Evolutionary conservation across 495 filamentous ascomycete genomes (phyloP).

Genomic region (Aspergillus incahuasiensis): DNA sequence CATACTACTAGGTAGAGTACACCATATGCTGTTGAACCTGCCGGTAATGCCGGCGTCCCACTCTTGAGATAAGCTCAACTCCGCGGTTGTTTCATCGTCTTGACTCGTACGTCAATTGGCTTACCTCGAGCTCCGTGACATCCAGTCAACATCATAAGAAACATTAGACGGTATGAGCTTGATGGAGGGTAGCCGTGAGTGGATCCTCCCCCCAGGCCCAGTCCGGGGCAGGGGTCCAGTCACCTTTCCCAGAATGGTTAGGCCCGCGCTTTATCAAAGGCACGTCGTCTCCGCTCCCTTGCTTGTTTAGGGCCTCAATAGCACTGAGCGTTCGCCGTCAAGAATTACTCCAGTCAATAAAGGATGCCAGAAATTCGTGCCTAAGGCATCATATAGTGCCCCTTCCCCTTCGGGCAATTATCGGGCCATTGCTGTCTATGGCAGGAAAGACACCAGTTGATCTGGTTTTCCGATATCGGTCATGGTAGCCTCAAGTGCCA

Average conservation of each 20-base stretch:
- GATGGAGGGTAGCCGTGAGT: too few species aligned
- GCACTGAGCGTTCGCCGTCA: neutral
- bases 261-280: neutral
- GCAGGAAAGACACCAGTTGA: neutral
- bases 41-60: too few species aligned
- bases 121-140: too few species aligned
- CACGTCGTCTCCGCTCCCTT: neutral
- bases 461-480: neutral
- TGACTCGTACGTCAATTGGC: neutral
- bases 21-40: neutral
- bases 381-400: neutral
- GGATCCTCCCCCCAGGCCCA: too few species aligned
- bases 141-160: neutral
- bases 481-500: constrained; percentile 1
- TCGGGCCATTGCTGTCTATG: neutral
- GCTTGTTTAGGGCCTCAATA: constrained; percentile 8
- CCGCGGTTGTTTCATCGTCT: neutral
- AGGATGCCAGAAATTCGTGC: neutral
- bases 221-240: neutral
- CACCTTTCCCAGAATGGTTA: neutral
- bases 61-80: neutral
- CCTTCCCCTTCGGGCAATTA: too few species aligned
- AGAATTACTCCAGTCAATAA: neutral
- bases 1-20: too few species aligned
- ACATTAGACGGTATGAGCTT: too few species aligned